Conservation (phyloP, 1,139 yeast species). For the Diutina catenulata region DNA sequence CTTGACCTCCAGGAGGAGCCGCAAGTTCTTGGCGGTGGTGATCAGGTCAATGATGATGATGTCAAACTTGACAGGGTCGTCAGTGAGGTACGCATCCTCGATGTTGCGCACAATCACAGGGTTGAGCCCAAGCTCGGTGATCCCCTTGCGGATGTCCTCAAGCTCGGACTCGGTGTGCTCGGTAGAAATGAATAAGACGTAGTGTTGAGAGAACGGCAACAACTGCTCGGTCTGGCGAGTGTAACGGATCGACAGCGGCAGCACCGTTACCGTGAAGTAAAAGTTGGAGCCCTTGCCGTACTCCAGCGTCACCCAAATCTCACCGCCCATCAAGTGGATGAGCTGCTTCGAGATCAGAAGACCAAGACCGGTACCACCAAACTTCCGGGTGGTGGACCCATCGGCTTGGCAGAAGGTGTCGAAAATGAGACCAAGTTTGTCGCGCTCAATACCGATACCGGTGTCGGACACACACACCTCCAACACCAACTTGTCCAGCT, state of each 20-base stretch:
- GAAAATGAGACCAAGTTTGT: conserved; percentile 70
- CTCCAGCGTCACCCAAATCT: conserved; percentile 75
- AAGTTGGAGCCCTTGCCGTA: conserved; percentile 79
- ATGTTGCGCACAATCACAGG: conserved; percentile 43
- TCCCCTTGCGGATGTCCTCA: conserved; percentile 29
- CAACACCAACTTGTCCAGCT: conserved; percentile 47
- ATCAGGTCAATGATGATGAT: conserved; percentile 74
- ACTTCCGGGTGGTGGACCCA: conserved; percentile 82
- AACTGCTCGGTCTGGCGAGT: conserved; percentile 57
- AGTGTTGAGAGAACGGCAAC: conserved; percentile 62
- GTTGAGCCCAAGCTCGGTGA: conserved; percentile 31
- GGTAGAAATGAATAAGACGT: conserved; percentile 57
- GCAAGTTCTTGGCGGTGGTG: conserved; percentile 58
- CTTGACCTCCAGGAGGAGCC: conserved; percentile 62
- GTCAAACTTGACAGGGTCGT: conserved; percentile 54
- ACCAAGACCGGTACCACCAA: conserved; percentile 79
- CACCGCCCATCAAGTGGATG: conserved; percentile 85
- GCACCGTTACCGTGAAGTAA: conserved; percentile 66
- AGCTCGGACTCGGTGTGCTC: conserved; percentile 44
- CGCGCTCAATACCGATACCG: conserved; percentile 80
- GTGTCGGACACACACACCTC: conserved; percentile 85
- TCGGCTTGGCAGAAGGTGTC: conserved; percentile 90
- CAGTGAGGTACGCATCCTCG: conserved; percentile 32
- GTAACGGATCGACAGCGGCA: conserved; percentile 58
- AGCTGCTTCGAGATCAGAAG: conserved; percentile 77